Base-by-base conservation (phyloP, 2,329 filamentous ascomycete genomes). In the Hypocreales sp. region DNA sequence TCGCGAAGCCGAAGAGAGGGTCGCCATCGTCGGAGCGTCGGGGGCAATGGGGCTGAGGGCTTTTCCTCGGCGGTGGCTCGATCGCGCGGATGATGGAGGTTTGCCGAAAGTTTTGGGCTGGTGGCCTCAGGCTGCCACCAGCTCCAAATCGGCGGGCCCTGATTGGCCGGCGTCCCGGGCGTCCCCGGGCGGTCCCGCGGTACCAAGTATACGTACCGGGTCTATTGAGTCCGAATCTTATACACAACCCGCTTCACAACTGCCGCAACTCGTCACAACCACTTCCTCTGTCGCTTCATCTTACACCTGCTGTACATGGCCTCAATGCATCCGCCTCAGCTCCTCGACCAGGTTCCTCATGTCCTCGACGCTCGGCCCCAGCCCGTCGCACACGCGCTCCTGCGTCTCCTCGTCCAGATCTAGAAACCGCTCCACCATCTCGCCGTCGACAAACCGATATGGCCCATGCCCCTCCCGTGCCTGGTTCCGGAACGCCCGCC, bases 361-460 rank as follows among this genome's bases (percentile, higher is more conserved):
- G 57, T 72, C 47, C 50, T 75, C 64, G 36, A 81, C 50, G 58
- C 59, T 68, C 35, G 58, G 73, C 29, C 59, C 77, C 37, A 64
- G 61, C 26, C 58, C 72, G 47, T 60, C 47, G 31, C 58, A 72
- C 26, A 67, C 57, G 29, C 54, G 47, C 38, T 55, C 57, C 51
- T 75, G 72, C 22, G 54, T 54, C 20, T 59, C 57, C 30, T 76
- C 71, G 24, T 67, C 61, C 35, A 80, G 58, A 36, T 84, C 75
- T 38, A 95, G 51, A 45, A 94, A 94, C 27, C 71, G 55, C 54
- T 95, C 87, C 9, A 98, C 63, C 41, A 95, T 60, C 47, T 94
- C 87, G 0, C 87, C 90, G 44, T 98, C 90, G 9, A 98, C 70
- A 42, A 95, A 95, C 2, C 87, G 67, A 44, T 72, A 80, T 0